Evolutionary conservation across 2,329 filamentous ascomycete genomes (phyloP).

Genomic region (Alternaria angustiovoidea): DNA sequence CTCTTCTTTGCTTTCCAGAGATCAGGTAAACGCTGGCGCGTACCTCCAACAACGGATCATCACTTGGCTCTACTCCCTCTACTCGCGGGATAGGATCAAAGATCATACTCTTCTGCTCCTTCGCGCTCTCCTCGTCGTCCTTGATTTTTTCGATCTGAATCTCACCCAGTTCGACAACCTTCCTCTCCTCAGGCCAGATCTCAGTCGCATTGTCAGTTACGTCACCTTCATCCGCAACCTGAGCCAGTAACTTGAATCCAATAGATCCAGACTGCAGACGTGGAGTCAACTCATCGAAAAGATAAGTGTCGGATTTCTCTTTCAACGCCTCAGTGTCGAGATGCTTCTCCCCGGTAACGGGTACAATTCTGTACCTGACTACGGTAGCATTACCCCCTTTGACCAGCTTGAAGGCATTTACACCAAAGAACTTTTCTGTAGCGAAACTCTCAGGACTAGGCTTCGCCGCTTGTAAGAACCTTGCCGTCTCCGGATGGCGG

Average conservation of each 20-base stretch:
- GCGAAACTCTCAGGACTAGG: constrained; percentile 60
- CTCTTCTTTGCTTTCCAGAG: constrained; percentile 62
- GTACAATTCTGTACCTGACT: constrained; percentile 61
- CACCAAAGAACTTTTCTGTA: constrained; percentile 58
- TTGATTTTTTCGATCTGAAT: constrained; percentile 56
- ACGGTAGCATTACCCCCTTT: constrained; percentile 54
- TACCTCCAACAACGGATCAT: constrained; percentile 65
- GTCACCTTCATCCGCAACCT: constrained; percentile 61
- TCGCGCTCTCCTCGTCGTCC: constrained; percentile 51
- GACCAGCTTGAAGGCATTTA: constrained; percentile 61
- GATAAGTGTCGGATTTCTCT: constrained; percentile 53
- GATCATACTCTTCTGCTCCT: constrained; percentile 62
- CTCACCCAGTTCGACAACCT: constrained; percentile 61
- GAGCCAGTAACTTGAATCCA: constrained; percentile 59
- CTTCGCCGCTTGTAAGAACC: constrained; percentile 61
- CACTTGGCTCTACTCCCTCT: constrained; percentile 61
- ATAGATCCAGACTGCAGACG: constrained; percentile 50
- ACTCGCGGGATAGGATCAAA: constrained; percentile 67
- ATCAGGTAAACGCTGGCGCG: constrained; percentile 65
- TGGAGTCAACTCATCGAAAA: constrained; percentile 59
- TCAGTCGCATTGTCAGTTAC: constrained; percentile 58
- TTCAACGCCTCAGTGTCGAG: constrained; percentile 52
- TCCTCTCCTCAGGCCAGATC: constrained; percentile 62
- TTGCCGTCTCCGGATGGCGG: constrained; percentile 56
- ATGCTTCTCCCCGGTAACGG: constrained; percentile 53